Conservation (phyloP, 78 protist species). For the Emiliania huxleyi region DNA sequence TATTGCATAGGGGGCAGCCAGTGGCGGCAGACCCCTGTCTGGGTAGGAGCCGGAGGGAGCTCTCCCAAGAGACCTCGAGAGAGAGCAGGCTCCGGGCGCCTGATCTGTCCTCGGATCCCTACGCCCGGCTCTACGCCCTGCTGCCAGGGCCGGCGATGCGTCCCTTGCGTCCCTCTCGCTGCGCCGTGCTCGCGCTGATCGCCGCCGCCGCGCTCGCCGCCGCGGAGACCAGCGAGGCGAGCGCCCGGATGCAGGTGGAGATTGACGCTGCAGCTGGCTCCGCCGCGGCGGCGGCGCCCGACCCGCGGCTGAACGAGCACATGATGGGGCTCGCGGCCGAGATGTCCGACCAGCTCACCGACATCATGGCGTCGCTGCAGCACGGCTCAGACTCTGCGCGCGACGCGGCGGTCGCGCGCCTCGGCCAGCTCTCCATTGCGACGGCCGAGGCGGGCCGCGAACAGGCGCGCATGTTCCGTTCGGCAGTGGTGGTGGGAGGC, state of each 20-base stretch:
- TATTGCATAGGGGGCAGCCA: too few species aligned
- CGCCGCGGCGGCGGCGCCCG: not conserved
- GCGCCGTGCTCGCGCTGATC: not conserved
- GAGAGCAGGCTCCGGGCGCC: too few species aligned
- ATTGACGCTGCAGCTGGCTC: not conserved
- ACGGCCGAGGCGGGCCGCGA: not conserved
- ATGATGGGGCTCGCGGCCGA: not conserved
- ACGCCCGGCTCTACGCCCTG: too few species aligned
- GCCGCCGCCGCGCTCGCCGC: not conserved
- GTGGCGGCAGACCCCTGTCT: too few species aligned
- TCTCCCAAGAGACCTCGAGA: too few species aligned
- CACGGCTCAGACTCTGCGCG: not conserved
- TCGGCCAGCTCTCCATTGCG: not conserved
- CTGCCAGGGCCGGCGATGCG: too few species aligned
- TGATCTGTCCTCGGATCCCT: too few species aligned
- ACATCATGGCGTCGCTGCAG: constrained; percentile 18
- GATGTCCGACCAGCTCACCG: not conserved
- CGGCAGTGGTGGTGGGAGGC: not conserved
- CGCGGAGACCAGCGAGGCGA: not conserved
- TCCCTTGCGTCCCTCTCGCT: too few species aligned
- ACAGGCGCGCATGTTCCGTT: not conserved
- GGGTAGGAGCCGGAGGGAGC: too few species aligned
- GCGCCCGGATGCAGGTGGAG: not conserved
- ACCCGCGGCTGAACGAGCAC: not conserved
- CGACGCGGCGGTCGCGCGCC: not conserved